These are phyloP conservation scores for Ammopiptanthus mongolicus DNA, from an alignment of 306 rosid species.

Conservation along the genomic window DNA sequence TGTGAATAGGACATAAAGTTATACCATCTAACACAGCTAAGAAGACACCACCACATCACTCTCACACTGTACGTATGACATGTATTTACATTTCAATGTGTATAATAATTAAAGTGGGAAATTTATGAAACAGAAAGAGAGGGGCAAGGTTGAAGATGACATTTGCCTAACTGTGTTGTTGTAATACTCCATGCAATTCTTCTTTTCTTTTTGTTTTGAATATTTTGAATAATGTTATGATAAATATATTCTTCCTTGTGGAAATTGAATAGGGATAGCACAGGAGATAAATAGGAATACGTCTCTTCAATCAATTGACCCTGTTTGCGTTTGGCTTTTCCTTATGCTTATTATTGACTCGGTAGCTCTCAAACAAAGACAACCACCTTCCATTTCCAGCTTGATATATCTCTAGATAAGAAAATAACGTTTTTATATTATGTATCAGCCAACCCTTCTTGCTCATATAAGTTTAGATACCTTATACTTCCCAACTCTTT, in stretches of 20 bases:
- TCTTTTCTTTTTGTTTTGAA: not conserved
- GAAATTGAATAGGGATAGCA: slow-evolving; percentile 26
- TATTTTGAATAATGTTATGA: not conserved
- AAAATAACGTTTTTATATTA: not conserved
- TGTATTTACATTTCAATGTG: not conserved
- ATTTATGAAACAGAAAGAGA: slow-evolving; percentile 5
- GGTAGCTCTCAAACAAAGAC: slow-evolving; percentile 20
- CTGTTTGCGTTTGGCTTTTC: slow-evolving; percentile 32
- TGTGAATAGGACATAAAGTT: slow-evolving; percentile 45
- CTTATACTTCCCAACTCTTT: not conserved
- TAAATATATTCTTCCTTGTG: slow-evolving; percentile 25
- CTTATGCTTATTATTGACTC: slow-evolving; percentile 36
- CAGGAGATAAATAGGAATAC: slow-evolving; percentile 29
- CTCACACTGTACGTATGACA: not conserved
- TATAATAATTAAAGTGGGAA: not conserved
- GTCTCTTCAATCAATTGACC: slow-evolving; percentile 41
- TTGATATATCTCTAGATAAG: slow-evolving; percentile 12
- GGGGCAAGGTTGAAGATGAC: slow-evolving; percentile 37
- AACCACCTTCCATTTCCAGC: slow-evolving; percentile 23
- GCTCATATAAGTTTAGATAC: not conserved
- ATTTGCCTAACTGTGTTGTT: slow-evolving; percentile 42
- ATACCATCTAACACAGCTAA: slow-evolving; percentile 8
- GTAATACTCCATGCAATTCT: not conserved
- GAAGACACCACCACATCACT: not conserved
- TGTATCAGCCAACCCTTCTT: not conserved